Percentiles rank a stretch among this genome's conserved stretches.
Conservation (phyloP, 2,329 filamentous ascomycete genomes). For the Epicoccum sorghinum region DNA sequence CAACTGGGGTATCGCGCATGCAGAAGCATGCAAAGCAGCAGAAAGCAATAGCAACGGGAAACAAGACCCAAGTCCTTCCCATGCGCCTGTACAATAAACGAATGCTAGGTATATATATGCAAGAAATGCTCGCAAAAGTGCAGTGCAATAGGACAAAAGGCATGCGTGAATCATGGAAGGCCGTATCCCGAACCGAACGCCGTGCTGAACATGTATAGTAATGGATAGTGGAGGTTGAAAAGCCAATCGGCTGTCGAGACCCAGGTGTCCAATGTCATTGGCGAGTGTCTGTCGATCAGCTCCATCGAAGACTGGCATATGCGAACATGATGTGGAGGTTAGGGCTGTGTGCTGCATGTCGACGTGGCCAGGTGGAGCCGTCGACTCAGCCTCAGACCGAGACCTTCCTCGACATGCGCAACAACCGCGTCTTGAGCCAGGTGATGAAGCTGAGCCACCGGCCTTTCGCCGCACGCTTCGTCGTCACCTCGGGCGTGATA, state of each 20-base stretch:
- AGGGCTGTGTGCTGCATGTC: slow-evolving; percentile 12
- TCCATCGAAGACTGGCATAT: background rate
- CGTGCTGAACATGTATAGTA: slow-evolving; percentile 24
- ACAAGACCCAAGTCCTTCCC: slow-evolving; percentile 13
- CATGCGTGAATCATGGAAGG: slow-evolving; percentile 26
- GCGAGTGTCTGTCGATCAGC: background rate
- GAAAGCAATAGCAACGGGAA: background rate
- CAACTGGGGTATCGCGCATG: background rate
- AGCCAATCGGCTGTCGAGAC: slow-evolving; percentile 6
- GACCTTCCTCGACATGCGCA: slow-evolving; percentile 51
- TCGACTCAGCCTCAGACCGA: slow-evolving; percentile 4
- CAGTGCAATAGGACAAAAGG: slow-evolving; percentile 20
- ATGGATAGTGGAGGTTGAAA: background rate
- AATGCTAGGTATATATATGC: slow-evolving; percentile 23
- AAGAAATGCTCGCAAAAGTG: slow-evolving; percentile 28
- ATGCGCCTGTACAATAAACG: slow-evolving; percentile 14
- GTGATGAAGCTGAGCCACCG: slow-evolving; percentile 62
- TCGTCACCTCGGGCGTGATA: slow-evolving; percentile 38
- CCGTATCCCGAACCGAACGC: slow-evolving; percentile 27
- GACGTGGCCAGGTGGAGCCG: slow-evolving; percentile 9
- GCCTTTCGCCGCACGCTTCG: slow-evolving; percentile 47
- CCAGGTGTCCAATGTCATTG: slow-evolving; percentile 12
- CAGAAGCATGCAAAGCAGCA: slow-evolving; percentile 2
- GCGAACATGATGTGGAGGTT: background rate
- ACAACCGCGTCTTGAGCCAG: slow-evolving; percentile 62